Evolutionary conservation across 1,284 basidiomycete species (phyloP).

Genomic region (Schizophyllum amplum): DNA sequence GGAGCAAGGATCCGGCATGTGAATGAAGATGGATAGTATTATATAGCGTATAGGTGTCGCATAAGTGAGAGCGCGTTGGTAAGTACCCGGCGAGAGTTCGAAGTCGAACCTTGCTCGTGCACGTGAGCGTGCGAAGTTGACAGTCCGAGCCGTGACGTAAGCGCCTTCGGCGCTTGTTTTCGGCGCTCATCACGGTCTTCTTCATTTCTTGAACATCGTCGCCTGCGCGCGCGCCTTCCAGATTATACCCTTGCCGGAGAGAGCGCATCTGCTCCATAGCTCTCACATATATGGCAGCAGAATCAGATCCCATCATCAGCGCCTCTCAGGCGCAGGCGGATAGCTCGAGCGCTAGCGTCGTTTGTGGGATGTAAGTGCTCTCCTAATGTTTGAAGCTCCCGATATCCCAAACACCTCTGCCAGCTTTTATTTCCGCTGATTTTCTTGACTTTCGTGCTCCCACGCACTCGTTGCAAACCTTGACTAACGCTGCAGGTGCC

Average conservation of each 20-base stretch:
- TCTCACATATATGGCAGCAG: no score
- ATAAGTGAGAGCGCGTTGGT: no score
- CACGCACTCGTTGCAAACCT: background rate
- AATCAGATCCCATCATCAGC: background rate
- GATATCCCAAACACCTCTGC: no score
- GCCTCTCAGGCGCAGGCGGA: background rate
- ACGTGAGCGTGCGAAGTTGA: background rate
- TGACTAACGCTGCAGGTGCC: slow-evolving; percentile 42
- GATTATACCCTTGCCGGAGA: no score
- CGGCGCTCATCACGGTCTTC: background rate
- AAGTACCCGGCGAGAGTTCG: no score
- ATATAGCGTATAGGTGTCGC: no score
- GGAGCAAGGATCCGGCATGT: no score
- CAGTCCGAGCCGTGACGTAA: background rate
- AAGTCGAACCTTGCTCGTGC: background rate
- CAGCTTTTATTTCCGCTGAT: no score
- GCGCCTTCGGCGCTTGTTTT: background rate
- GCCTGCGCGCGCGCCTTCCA: no score
- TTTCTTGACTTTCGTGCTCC: background rate
- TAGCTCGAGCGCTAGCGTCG: background rate
- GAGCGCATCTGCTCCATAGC: no score
- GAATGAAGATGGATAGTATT: no score
- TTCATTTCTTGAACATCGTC: no score
- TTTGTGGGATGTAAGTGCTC: background rate
- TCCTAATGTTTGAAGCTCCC: background rate